phyloP scores from a whole-genome alignment of 345 rosid genomes.

The Aquilaria yunnanensis region DNA sequence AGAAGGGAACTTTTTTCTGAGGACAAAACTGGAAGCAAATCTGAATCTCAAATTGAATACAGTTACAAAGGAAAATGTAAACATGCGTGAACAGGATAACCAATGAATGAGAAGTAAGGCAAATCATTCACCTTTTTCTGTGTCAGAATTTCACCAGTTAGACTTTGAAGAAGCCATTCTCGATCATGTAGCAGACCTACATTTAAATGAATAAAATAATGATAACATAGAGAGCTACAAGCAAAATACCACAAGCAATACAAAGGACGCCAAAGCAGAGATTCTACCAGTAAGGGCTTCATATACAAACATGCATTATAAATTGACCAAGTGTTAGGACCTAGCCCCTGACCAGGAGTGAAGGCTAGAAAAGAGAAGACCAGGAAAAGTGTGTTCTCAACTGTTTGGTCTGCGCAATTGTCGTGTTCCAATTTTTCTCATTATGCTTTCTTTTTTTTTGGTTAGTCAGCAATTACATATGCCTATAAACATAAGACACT shows the following conservation, averaged over 20 bases:
- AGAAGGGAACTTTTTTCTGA: no score
- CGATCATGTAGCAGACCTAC: conserved; percentile 81
- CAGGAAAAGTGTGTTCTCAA: no score
- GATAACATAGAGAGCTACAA: background rate
- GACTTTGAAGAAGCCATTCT: conserved; percentile 82
- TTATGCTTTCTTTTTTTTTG: no score
- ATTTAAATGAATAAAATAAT: conserved; percentile 10
- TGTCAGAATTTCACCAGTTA: conserved; percentile 72
- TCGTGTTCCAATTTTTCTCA: no score
- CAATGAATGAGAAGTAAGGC: conserved; percentile 3
- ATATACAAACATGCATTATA: conserved; percentile 1
- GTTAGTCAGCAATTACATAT: no score
- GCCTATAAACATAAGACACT: no score
- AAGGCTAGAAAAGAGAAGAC: no score
- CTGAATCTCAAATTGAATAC: background rate
- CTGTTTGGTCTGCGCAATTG: no score
- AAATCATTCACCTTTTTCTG: conserved; percentile 67
- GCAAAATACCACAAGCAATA: background rate
- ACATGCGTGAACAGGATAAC: no score
- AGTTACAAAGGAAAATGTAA: no score
- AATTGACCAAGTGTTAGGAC: no score
- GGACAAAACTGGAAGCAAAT: background rate
- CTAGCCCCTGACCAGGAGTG: no score
- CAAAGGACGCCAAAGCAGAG: conserved; percentile 3
- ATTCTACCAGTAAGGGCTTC: background rate